Percentiles rank a stretch among this genome's conserved stretches.
These are phyloP conservation scores for Neophaeococcomyces mojaviensis DNA, from an alignment of 2,329 filamentous ascomycete species.

Conservation along the genomic window DNA sequence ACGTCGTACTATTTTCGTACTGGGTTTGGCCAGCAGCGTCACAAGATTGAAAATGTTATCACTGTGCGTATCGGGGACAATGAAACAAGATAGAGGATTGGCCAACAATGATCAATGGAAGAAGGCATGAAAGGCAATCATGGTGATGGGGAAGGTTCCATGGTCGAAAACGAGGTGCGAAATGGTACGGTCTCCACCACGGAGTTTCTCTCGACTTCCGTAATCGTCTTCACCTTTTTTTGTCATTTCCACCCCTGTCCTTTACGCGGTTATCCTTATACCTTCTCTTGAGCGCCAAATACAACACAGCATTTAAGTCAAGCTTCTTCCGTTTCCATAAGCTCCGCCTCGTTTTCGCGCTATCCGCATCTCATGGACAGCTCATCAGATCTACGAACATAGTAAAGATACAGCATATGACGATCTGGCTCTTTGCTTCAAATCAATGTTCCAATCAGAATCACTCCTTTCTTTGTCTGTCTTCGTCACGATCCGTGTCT, in stretches of 20 bases:
- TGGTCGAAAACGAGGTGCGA: too few relatives aligned
- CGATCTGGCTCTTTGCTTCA: neutral
- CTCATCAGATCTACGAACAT: neutral
- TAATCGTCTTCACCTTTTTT: neutral
- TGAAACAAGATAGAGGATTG: too few relatives aligned
- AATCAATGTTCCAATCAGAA: slow-evolving; percentile 3
- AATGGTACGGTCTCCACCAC: too few relatives aligned
- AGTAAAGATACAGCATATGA: slow-evolving; percentile 3
- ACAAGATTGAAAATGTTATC: too few relatives aligned
- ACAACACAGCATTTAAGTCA: neutral
- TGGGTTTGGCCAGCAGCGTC: too few relatives aligned
- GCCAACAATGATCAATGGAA: too few relatives aligned
- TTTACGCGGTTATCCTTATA: slow-evolving; percentile 1
- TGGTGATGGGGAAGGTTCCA: too few relatives aligned
- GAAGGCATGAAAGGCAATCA: too few relatives aligned
- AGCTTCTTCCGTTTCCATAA: neutral
- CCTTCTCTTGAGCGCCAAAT: neutral
- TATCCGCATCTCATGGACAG: neutral
- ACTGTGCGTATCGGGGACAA: too few relatives aligned
- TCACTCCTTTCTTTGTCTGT: slow-evolving; percentile 2
- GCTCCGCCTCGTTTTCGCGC: neutral
- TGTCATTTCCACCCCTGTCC: neutral
- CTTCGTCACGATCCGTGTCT: neutral
- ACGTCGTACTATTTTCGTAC: too few relatives aligned
- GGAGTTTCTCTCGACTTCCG: neutral